A percentile compares a stretch with the other conserved stretches of the same genome.
Evolutionary conservation across 495 filamentous ascomycete genomes (phyloP).

Genomic region (Cercophora samala): DNA sequence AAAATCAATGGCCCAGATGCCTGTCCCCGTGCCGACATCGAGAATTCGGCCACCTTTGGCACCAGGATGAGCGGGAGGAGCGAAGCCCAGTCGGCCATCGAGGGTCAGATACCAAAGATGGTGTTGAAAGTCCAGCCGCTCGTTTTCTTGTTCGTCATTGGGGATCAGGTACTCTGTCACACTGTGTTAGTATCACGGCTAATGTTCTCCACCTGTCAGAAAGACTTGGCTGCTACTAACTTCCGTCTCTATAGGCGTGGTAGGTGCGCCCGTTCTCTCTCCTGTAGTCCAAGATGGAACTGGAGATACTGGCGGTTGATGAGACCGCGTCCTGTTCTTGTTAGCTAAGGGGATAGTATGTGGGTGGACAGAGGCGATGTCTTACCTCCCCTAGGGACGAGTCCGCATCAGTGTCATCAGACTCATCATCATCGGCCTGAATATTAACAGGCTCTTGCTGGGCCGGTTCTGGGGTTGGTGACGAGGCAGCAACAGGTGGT

Average conservation of each 20-base stretch:
- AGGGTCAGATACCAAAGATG: slow-evolving; percentile 22
- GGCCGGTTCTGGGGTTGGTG: background rate
- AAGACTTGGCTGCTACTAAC: slow-evolving; percentile 3
- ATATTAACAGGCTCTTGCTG: background rate
- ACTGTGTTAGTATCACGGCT: background rate
- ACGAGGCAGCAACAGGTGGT: background rate
- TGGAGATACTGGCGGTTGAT: slow-evolving; percentile 29
- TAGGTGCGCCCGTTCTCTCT: slow-evolving; percentile 51
- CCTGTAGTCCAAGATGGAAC: slow-evolving; percentile 32
- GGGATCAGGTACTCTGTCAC: slow-evolving; percentile 15
- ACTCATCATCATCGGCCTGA: slow-evolving; percentile 1
- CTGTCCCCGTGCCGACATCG: slow-evolving; percentile 30
- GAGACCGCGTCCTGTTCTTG: slow-evolving; percentile 7
- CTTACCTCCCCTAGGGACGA: background rate
- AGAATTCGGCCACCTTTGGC: slow-evolving; percentile 19
- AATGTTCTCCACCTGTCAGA: background rate
- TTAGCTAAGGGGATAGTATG: background rate
- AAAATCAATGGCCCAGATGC: slow-evolving; percentile 31
- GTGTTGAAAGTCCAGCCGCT: slow-evolving; percentile 30
- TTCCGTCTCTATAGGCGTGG: slow-evolving; percentile 45
- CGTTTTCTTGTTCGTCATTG: slow-evolving; percentile 26
- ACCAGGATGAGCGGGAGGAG: slow-evolving; percentile 12
- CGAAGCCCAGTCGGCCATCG: slow-evolving; percentile 17
- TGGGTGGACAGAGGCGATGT: background rate
- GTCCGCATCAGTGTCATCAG: background rate